Conservation (phyloP, 805 yeast genomes). For the Ogataea nitratoaversa region DNA sequence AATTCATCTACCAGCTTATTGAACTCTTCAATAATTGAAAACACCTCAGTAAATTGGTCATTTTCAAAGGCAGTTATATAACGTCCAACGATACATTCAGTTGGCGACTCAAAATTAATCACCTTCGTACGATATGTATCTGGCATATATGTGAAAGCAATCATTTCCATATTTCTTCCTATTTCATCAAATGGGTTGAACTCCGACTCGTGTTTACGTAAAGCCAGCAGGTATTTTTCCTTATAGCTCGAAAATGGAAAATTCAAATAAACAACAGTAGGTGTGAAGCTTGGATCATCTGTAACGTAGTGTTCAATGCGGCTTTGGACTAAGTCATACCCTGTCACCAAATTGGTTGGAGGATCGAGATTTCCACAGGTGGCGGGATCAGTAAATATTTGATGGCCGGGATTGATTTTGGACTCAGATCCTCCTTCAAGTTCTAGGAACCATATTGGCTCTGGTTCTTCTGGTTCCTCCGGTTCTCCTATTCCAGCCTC, state of each 20-base stretch:
- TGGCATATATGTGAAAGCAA: slow-evolving; percentile 39
- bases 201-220: slow-evolving; percentile 49
- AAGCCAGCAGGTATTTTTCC: slow-evolving; percentile 46
- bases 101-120: slow-evolving; percentile 32
- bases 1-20: slow-evolving; percentile 37
- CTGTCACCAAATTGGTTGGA: slow-evolving; percentile 15
- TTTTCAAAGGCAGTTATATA: slow-evolving; percentile 32
- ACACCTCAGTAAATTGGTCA: slow-evolving; percentile 28
- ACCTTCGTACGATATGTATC: slow-evolving; percentile 29
- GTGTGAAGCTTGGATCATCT: slow-evolving; percentile 25
- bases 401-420: slow-evolving; percentile 10
- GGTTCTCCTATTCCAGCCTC: slow-evolving; percentile 1
- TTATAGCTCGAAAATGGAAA: slow-evolving; percentile 42
- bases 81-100: slow-evolving; percentile 35
- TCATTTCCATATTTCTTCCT: slow-evolving; percentile 44
- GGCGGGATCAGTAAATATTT: slow-evolving; percentile 17
- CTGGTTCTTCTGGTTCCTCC: slow-evolving; percentile 4
- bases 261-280: slow-evolving; percentile 25
- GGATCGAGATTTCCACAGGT: slow-evolving; percentile 13
- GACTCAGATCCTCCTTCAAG: slow-evolving; percentile 15
- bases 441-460: slow-evolving; percentile 23
- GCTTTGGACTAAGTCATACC: slow-evolving; percentile 15
- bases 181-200: slow-evolving; percentile 63
- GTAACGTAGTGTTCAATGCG: slow-evolving; percentile 23
- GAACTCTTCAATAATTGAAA: slow-evolving; percentile 36